phyloP scores from a whole-genome alignment of 257 asterid species.

The Penstemon newberryi region DNA sequence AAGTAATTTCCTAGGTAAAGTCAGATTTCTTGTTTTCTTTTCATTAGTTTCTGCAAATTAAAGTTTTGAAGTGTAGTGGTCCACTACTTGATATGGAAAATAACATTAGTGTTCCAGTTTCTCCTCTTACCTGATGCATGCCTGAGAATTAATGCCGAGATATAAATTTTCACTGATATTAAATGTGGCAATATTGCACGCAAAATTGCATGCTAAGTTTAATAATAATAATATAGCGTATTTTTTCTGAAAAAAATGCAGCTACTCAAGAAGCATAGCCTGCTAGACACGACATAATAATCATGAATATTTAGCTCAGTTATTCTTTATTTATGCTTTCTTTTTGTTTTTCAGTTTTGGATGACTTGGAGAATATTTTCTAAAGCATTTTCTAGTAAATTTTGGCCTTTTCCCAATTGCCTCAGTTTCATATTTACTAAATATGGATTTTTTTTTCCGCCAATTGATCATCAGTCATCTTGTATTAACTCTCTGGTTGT shows the following conservation, averaged over 20 bases:
- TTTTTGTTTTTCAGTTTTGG: background rate
- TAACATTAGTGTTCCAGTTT: background rate
- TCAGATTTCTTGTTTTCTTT: too few species aligned
- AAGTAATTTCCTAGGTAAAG: too few species aligned
- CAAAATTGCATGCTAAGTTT: background rate
- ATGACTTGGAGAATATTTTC: background rate
- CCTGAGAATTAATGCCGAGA: background rate
- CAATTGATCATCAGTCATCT: background rate
- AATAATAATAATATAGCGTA: background rate
- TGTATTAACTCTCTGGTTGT: constrained; percentile 3
- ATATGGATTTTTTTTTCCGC: background rate
- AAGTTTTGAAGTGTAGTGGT: background rate
- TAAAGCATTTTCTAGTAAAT: background rate
- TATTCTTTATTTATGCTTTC: background rate
- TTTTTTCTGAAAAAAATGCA: background rate
- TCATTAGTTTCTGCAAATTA: too few species aligned
- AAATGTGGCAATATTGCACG: background rate
- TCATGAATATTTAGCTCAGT: background rate
- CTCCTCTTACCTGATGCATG: constrained; percentile 2
- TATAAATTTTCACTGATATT: background rate
- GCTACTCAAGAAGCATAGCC: background rate
- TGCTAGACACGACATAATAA: background rate
- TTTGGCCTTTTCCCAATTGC: background rate
- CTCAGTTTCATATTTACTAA: background rate
- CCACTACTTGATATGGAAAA: background rate